Conservation (phyloP, 345 rosid genomes). For the Nasturtium officinale region DNA sequence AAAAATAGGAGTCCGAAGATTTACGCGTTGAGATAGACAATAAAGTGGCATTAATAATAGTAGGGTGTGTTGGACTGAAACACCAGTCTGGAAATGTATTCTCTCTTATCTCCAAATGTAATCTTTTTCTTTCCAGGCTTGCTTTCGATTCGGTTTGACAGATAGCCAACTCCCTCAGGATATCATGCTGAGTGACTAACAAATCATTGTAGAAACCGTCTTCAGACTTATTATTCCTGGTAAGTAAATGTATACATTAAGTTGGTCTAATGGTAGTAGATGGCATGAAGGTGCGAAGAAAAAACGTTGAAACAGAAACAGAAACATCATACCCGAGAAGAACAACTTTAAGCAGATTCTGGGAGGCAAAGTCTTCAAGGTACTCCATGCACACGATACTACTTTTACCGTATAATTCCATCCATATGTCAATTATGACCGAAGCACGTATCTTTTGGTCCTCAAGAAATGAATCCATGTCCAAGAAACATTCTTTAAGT, state of each 20-base stretch:
- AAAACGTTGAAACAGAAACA: no score
- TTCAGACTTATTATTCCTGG: constrained; percentile 41
- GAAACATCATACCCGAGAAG: constrained; percentile 51
- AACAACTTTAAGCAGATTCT: constrained; percentile 50
- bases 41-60: constrained; percentile 40
- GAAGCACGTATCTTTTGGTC: constrained; percentile 57
- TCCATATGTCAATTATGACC: constrained; percentile 59
- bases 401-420: constrained; percentile 44
- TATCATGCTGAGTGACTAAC: constrained; percentile 56
- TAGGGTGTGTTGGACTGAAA: constrained; percentile 25
- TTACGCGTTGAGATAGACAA: constrained; percentile 56
- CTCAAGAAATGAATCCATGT: constrained; percentile 62
- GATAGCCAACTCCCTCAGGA: constrained; percentile 58
- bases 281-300: no score
- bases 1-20: background rate
- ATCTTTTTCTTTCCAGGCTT: constrained; percentile 37
- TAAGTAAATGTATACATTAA: no score
- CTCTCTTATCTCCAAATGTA: constrained; percentile 42
- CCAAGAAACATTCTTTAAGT: constrained; percentile 58
- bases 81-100: constrained; percentile 54
- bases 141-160: constrained; percentile 22
- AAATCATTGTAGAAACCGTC: constrained; percentile 46
- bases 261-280: no score
- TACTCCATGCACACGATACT: constrained; percentile 37
- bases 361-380: constrained; percentile 49